Evolutionary conservation across 495 filamentous ascomycete genomes (phyloP), one percentile per base, ranked within the genome.

Genomic region (Penicillium bialowiezense): DNA sequence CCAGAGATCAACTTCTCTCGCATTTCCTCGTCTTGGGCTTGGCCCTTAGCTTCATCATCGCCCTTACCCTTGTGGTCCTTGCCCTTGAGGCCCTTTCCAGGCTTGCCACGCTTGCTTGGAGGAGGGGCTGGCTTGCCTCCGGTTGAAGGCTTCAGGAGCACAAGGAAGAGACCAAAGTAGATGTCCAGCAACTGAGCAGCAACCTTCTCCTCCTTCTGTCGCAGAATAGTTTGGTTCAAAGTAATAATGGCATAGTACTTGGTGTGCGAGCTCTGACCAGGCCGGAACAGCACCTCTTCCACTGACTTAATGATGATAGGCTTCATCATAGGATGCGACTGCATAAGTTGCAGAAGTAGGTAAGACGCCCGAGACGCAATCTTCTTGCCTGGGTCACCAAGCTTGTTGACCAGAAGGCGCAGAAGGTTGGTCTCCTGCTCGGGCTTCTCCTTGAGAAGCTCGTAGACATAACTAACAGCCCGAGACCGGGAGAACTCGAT

Each of bases 191-290:
- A 70, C 41, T 86, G 85, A 57, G 85, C 80, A 1, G 90, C 91
- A n/a, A 95, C 79, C 24, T 82, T 74, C 23, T 90, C 84, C 56
- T 97, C 92, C 59, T 83, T 91, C 32, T 70, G 74, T 58, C 88
- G 92, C 41, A 97, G 63, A 29, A 97, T 87, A 4, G 93, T 98
- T 69, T 98, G 93, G 68, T 98, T 98, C 32, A 98, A 69, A 2
- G 93, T 96, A 59, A 96, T 97, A 62, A 92, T 84, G 20, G 91
- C 91, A 58, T 96, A 97, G 68, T 98, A 98, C 61, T 87, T 92
- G 19, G 95, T 89, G 50, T 95, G 88, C 18, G 83, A 67, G 59
- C 79, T 91, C 61, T 97, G 93, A 6, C 89, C 87, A 0, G 92
- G 87, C 9, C 88, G 81, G 60, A 96, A 89, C 8, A 98, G 76